phyloP scores from a whole-genome alignment of 2,329 filamentous ascomycete genomes.

The Diaporthe destruens region DNA sequence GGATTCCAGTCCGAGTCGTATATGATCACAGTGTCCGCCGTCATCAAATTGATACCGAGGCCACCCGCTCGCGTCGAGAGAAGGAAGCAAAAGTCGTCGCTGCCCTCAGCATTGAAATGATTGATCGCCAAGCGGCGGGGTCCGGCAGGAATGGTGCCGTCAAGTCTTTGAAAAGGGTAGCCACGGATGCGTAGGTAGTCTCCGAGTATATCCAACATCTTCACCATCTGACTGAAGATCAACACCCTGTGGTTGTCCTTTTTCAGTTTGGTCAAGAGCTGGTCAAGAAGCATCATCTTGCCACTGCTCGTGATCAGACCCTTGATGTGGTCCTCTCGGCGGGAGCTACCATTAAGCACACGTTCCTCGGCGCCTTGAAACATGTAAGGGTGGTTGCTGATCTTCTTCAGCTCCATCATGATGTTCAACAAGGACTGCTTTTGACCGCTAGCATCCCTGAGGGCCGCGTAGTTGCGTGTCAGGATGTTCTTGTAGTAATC shows the following conservation, averaged over 20 bases:
- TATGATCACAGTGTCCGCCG: slow-evolving; percentile 95
- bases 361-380: slow-evolving; percentile 94
- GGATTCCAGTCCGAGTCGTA: slow-evolving; percentile 99
- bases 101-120: slow-evolving; percentile 97
- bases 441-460: slow-evolving; percentile 91
- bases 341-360: slow-evolving; percentile 82
- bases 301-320: slow-evolving; percentile 96
- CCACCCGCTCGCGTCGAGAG: slow-evolving; percentile 96
- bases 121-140: slow-evolving; percentile 95
- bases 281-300: slow-evolving; percentile 99
- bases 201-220: slow-evolving; percentile 95
- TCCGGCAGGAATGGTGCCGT: slow-evolving; percentile 92
- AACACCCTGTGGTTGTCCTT: slow-evolving; percentile 94
- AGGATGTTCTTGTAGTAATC: slow-evolving; percentile 99
- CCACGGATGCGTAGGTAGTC: slow-evolving; percentile 93
- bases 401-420: slow-evolving; percentile 99
- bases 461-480: slow-evolving; percentile 93
- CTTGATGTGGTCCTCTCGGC: slow-evolving; percentile 91
- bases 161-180: slow-evolving; percentile 95
- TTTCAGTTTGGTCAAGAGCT: slow-evolving; percentile 92
- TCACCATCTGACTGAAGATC: slow-evolving; percentile 99
- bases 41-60: slow-evolving; percentile 99
- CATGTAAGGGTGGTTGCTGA: slow-evolving; percentile 99
- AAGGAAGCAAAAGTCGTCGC: slow-evolving; percentile 95
- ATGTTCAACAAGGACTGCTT: slow-evolving; percentile 97